Evolutionary conservation across 2,329 filamentous ascomycete species (phyloP), one percentile per base, ranked within the genome.

Genomic region (Apiospora saccharicola): DNA sequence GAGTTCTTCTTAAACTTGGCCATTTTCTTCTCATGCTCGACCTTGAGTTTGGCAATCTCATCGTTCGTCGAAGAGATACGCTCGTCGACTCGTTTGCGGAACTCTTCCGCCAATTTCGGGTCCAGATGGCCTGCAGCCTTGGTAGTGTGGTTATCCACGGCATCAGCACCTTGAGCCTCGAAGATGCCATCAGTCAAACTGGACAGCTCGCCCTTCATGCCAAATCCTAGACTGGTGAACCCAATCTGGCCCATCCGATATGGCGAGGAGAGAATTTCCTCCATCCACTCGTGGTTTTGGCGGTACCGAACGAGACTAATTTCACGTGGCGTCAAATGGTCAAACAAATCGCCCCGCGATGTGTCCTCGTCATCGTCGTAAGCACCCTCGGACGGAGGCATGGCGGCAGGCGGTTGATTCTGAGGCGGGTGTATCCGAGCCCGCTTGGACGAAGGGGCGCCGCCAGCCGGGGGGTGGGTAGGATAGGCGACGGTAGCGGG

Each of bases 251-350:
- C 89, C 74, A 96, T 93, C 34, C 93, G 88, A 80, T 98, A 98
- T 0, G 95, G 94, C 1, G 96, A 98, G 0, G 93, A 94, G 71
- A 98, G 89, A 41, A 99, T 92, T 83, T 99, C 96, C 79, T 98
- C 96, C 94, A 99, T 98, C 96, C 96, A 98, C 81, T 98, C 94
- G 78, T 99, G 96, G 78, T 99, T 97, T 80, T 98, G 95, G 80
- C 92, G 92, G 81, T 98, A 99, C 71, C 96, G 90, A 75, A 91
- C 90, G 73, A 94, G 86, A 77, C 95, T 97, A 74, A 99, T 93
- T 75, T 99, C 96, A 61, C 95, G 90, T 3, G 95, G 95, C 0
- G 94, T 96, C 74, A 98, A 86, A 75, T 94, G 90, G 80, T 99
- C 96, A 78, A 99, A 94, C 80, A 95, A 88, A 81, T 99, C 96